These are phyloP conservation scores for Pythium scleroteichum DNA, from an alignment of 352 stramenopile genomes.

Conservation along the genomic window DNA sequence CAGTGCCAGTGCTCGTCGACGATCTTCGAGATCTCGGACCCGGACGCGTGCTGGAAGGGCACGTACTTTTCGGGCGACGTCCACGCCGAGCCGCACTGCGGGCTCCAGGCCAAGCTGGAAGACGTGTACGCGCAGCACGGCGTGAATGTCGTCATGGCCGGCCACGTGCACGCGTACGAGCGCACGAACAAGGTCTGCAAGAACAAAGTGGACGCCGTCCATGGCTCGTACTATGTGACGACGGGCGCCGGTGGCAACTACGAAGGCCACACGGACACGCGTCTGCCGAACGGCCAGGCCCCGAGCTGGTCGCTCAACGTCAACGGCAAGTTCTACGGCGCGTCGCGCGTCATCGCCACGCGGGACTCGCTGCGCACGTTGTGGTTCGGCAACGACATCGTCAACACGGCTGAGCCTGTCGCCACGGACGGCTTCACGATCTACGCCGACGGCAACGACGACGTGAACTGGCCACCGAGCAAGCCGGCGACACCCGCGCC, in stretches of 20 bases:
- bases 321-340: slow-evolving; percentile 50
- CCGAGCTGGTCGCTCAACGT: slow-evolving; percentile 43
- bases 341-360: slow-evolving; percentile 46
- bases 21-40: slow-evolving; percentile 11
- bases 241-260: slow-evolving; percentile 53
- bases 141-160: slow-evolving; percentile 46
- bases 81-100: slow-evolving; percentile 46
- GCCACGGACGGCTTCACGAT: slow-evolving; percentile 55
- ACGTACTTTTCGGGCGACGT: slow-evolving; percentile 39
- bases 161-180: slow-evolving; percentile 58
- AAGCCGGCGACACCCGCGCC: slow-evolving; percentile 10
- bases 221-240: slow-evolving; percentile 50
- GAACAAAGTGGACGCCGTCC: slow-evolving; percentile 40
- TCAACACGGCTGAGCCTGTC: slow-evolving; percentile 31
- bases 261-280: slow-evolving; percentile 44
- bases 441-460: slow-evolving; percentile 37
- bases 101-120: slow-evolving; percentile 46
- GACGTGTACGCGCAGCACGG: slow-evolving; percentile 42
- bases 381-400: slow-evolving; percentile 50
- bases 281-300: slow-evolving; percentile 27
- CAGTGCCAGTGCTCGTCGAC: slow-evolving; percentile 12
- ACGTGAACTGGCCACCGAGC: slow-evolving; percentile 37
- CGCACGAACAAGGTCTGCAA: slow-evolving; percentile 50
- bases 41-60: slow-evolving; percentile 42
- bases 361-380: slow-evolving; percentile 44